Evolutionary conservation across 2,329 filamentous ascomycete species (phyloP).

Genomic region (Biscogniauxia mediterranea): DNA sequence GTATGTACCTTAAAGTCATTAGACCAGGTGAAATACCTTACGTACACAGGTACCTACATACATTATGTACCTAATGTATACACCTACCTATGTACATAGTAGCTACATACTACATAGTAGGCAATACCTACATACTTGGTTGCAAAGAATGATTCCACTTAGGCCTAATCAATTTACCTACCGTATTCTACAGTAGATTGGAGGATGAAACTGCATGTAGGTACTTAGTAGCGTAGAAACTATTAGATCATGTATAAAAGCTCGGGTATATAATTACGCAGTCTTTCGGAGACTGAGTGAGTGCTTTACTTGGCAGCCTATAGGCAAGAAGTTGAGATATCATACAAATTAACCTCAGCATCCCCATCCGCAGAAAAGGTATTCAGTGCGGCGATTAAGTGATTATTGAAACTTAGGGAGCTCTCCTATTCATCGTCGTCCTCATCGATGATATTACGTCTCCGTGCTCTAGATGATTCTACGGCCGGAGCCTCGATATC

Average conservation of each 20-base stretch:
- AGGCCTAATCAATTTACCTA: too few species aligned
- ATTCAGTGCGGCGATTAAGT: neutral
- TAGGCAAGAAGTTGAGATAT: neutral
- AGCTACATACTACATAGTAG: too few species aligned
- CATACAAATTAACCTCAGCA: neutral
- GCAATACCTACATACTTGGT: too few species aligned
- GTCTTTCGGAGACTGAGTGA: neutral
- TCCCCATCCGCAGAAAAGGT: neutral
- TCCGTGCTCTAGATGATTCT: conserved; percentile 44
- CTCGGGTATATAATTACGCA: neutral
- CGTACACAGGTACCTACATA: too few species aligned
- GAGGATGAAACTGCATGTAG: too few species aligned
- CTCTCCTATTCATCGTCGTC: conserved; percentile 49
- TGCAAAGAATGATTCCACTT: too few species aligned
- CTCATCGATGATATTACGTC: conserved; percentile 59
- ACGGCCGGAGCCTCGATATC: conserved; percentile 43
- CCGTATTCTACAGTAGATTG: too few species aligned
- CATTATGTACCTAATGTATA: too few species aligned
- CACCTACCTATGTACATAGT: too few species aligned
- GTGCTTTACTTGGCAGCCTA: neutral
- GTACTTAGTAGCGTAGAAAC: neutral
- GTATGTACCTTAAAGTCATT: too few species aligned
- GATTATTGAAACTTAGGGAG: neutral
- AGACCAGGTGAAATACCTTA: too few species aligned
- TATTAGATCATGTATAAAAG: neutral